phyloP scores from a whole-genome alignment of 352 stramenopile species.

The Globisporangium iwayamae region DNA sequence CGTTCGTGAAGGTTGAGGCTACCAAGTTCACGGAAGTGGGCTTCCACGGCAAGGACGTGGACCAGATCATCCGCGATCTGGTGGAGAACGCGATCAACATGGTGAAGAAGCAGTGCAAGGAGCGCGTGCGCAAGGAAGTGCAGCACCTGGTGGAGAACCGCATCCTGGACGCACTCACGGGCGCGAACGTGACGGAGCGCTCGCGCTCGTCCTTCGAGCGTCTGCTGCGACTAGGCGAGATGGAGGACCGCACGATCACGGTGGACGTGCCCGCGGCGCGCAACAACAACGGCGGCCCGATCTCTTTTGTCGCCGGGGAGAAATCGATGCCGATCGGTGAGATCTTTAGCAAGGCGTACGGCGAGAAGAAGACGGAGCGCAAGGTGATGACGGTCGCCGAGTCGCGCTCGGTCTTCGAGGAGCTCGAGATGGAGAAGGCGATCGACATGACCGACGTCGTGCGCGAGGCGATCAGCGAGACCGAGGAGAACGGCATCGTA shows the following conservation, averaged over 20 bases:
- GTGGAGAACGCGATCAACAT: constrained; percentile 97
- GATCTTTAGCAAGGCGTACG: constrained; percentile 69
- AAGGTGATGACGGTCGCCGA: constrained; percentile 94
- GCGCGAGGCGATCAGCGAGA: constrained; percentile 84
- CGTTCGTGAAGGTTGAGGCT: constrained; percentile 98
- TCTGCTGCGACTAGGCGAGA: constrained; percentile 82
- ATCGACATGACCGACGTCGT: constrained; percentile 90
- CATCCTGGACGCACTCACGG: constrained; percentile 94
- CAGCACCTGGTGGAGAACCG: constrained; percentile 92
- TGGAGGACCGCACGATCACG: constrained; percentile 81
- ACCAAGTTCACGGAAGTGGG: constrained; percentile 99
- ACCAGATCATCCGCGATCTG: constrained; percentile 99
- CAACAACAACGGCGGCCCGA: constrained; percentile 44
- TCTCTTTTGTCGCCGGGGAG: constrained; percentile 68
- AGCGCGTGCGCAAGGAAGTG: constrained; percentile 91
- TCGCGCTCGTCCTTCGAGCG: constrained; percentile 91
- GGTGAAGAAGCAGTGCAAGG: constrained; percentile 93
- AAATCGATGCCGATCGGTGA: constrained; percentile 71
- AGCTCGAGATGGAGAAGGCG: constrained; percentile 95
- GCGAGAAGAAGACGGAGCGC: constrained; percentile 85
- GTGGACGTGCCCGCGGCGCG: constrained; percentile 66
- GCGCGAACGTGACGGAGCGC: constrained; percentile 75
- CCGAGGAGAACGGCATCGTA: constrained; percentile 99
- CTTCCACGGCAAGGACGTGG: constrained; percentile 98
- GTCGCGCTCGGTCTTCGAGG: constrained; percentile 91